phyloP scores from a whole-genome alignment of 2,329 filamentous ascomycete genomes.

The Beauveria pseudobassiana region DNA sequence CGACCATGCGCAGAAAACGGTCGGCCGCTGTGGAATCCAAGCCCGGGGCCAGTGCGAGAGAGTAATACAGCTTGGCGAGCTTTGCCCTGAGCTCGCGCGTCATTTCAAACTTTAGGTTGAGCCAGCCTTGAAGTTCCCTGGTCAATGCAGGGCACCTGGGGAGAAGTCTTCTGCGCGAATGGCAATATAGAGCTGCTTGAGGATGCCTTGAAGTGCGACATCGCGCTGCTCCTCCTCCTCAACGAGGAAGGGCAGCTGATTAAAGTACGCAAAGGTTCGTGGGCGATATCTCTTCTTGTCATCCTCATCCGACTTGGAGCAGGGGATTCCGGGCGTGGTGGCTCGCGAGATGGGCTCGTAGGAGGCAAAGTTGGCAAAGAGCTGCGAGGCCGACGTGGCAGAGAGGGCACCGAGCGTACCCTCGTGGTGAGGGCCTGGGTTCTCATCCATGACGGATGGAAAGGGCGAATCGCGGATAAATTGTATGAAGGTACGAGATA shows the following conservation, averaged over 20 bases:
- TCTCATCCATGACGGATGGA: conserved; percentile 29
- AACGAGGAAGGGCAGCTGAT: conserved; percentile 79
- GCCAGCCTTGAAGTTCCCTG: conserved; percentile 88
- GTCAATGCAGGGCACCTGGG: conserved; percentile 93
- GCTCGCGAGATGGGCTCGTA: conserved; percentile 73
- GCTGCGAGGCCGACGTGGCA: conserved; percentile 24
- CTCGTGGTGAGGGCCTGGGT: conserved; percentile 27
- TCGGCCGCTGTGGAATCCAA: conserved; percentile 76
- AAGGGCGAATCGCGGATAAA: background rate
- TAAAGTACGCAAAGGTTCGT: conserved; percentile 88
- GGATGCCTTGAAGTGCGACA: conserved; percentile 72
- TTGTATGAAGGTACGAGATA: background rate
- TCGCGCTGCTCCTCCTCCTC: conserved; percentile 75
- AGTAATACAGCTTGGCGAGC: conserved; percentile 88
- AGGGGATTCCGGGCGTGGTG: conserved; percentile 69
- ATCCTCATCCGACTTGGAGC: conserved; percentile 40
- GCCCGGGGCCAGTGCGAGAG: conserved; percentile 83
- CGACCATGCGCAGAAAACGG: conserved; percentile 93
- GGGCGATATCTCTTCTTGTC: conserved; percentile 66
- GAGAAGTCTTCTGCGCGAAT: conserved; percentile 90
- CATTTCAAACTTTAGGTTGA: conserved; percentile 95
- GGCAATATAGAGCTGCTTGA: conserved; percentile 89
- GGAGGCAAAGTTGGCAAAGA: conserved; percentile 32
- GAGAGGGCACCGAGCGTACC: conserved; percentile 23
- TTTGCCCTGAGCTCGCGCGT: conserved; percentile 74